These are phyloP conservation scores for Kwoniella shivajii DNA, from an alignment of 1,284 basidiomycete genomes.

Conservation along the genomic window DNA sequence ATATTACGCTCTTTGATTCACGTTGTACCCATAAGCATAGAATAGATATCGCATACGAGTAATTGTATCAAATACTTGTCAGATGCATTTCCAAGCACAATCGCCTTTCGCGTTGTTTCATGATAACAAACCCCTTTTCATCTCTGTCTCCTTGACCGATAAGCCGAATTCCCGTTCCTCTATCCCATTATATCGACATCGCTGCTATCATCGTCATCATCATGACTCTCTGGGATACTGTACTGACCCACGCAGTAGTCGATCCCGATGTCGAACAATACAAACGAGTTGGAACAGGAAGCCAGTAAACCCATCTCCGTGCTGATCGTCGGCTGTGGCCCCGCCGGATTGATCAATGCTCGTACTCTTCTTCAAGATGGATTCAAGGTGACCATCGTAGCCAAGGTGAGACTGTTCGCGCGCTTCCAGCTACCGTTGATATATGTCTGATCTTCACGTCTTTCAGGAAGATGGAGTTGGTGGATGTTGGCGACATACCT, in stretches of 20 bases:
- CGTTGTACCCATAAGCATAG: too few species aligned
- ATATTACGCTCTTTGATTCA: too few species aligned
- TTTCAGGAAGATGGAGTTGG: conserved; percentile 7
- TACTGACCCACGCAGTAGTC: not conserved
- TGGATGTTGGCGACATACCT: conserved; percentile 9
- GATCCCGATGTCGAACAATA: not conserved
- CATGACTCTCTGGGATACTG: not conserved
- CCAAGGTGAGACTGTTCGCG: conserved; percentile 1
- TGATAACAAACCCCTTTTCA: too few species aligned
- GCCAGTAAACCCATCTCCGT: conserved; percentile 5
- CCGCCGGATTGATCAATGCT: conserved; percentile 12
- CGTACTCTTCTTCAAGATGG: conserved; percentile 9
- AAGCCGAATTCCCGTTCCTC: too few species aligned
- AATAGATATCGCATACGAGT: too few species aligned
- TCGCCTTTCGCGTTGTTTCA: too few species aligned
- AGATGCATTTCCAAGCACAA: too few species aligned
- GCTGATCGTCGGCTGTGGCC: conserved; percentile 21
- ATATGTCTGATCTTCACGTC: not conserved
- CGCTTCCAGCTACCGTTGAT: not conserved
- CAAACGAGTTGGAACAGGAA: not conserved
- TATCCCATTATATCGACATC: too few species aligned
- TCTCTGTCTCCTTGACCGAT: too few species aligned
- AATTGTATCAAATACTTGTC: too few species aligned
- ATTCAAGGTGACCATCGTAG: conserved; percentile 7
- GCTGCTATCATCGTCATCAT: not conserved